Percentiles rank a stretch among this genome's conserved stretches.
Evolutionary conservation across 1,284 basidiomycete genomes (phyloP).

Genomic region (Tilletiopsis washingtonensis): DNA sequence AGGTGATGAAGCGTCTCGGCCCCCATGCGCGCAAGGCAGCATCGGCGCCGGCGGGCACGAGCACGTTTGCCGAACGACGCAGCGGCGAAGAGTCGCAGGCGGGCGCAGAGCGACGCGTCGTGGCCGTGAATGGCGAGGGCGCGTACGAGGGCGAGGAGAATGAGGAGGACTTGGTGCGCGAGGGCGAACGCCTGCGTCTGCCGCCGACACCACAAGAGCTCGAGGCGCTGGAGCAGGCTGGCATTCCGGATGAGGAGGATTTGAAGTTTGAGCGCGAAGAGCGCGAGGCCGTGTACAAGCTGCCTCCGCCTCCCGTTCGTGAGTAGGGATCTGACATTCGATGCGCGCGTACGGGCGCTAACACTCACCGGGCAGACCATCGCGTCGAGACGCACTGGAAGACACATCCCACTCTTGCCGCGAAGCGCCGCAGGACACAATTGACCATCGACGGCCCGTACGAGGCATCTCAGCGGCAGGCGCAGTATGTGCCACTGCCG

Average conservation of each 20-base stretch:
- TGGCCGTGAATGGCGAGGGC: conserved; percentile 7
- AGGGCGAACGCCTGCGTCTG: conserved; percentile 37
- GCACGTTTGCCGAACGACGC: not conserved
- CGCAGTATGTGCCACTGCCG: conserved; percentile 3
- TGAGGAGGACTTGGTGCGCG: conserved; percentile 22
- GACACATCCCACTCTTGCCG: conserved; percentile 1
- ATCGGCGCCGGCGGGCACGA: not conserved
- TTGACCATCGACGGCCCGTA: conserved; percentile 3
- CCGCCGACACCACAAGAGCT: conserved; percentile 43
- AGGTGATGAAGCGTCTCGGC: conserved; percentile 3
- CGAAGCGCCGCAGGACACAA: conserved; percentile 1
- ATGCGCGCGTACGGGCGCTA: not conserved
- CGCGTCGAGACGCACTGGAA: conserved; percentile 1
- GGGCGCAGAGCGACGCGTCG: not conserved
- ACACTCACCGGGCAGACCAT: not conserved
- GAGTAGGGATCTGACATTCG: not conserved
- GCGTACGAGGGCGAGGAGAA: conserved; percentile 13
- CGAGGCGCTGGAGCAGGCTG: conserved; percentile 38
- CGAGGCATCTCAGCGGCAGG: not conserved
- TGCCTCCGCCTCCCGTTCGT: conserved; percentile 12
- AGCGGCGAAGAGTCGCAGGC: conserved; percentile 5
- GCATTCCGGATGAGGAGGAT: conserved; percentile 43
- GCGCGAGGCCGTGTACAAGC: conserved; percentile 13
- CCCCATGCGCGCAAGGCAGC: not conserved
- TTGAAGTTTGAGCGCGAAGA: conserved; percentile 20